Percentiles rank a stretch among this genome's conserved stretches.
Conservation (phyloP, 768 basidiomycete species). For the Termitomyces bulborhizus region DNA sequence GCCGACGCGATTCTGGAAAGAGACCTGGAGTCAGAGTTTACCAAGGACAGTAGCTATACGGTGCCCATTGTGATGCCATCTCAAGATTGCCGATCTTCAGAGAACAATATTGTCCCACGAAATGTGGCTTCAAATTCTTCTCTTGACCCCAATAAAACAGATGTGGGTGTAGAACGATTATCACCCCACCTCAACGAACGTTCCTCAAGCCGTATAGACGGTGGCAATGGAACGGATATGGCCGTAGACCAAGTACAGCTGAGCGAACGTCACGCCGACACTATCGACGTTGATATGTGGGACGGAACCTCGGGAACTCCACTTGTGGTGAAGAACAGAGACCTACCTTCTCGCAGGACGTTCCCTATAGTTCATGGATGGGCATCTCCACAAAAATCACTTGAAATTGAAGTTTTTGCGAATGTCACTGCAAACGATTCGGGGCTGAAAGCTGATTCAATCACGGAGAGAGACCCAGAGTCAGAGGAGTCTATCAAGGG, state of each 20-base stretch:
- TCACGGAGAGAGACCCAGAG: not conserved
- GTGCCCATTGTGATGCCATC: not conserved
- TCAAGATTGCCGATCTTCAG: not conserved
- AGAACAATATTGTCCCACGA: not conserved
- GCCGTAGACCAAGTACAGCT: not conserved
- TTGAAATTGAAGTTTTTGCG: not conserved
- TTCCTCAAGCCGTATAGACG: not conserved
- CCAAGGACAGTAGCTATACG: not conserved
- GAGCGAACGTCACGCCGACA: not conserved
- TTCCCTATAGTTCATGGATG: not conserved
- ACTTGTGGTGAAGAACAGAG: not conserved
- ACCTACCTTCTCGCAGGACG: not conserved
- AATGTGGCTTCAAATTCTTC: not conserved
- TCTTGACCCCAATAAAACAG: not conserved
- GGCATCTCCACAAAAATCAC: too few relatives aligned
- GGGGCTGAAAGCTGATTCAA: not conserved
- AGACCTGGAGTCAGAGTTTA: not conserved
- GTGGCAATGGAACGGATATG: not conserved
- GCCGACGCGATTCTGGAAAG: not conserved
- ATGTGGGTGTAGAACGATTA: not conserved
- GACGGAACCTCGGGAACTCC: not conserved
- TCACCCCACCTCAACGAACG: not conserved
- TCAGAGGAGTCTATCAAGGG: not conserved
- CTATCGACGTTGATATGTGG: not conserved
- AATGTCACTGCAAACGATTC: not conserved